A percentile compares a stretch with the other conserved stretches of the same genome.
These are phyloP conservation scores for Salvia hispanica DNA, from an alignment of 257 asterid genomes.

Conservation along the genomic window DNA sequence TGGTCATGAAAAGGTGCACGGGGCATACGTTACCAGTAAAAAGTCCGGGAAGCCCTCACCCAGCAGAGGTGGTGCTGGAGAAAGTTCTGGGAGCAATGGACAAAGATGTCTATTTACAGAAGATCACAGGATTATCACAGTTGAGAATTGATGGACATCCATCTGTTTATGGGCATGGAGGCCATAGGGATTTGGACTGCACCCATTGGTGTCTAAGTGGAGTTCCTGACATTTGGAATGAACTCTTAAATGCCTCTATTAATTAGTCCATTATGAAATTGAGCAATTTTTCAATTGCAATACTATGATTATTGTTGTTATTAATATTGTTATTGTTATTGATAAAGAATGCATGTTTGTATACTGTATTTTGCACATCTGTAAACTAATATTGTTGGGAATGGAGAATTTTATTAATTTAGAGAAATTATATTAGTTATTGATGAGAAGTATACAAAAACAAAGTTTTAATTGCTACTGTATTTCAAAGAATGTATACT, in stretches of 20 bases:
- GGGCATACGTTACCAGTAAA: constrained; percentile 34
- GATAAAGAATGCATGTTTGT: not conserved
- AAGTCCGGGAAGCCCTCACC: constrained; percentile 38
- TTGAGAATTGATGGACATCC: constrained; percentile 51
- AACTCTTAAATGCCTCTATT: constrained; percentile 29
- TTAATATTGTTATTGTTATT: not conserved
- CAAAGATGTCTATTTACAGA: constrained; percentile 37
- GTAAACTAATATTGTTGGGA: too few species aligned
- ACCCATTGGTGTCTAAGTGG: constrained; percentile 55
- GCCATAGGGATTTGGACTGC: constrained; percentile 37
- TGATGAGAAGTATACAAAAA: too few species aligned
- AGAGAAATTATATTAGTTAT: too few species aligned
- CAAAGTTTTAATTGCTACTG: too few species aligned
- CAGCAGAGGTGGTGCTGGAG: constrained; percentile 43
- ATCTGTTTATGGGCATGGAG: constrained; percentile 42
- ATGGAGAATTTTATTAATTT: too few species aligned
- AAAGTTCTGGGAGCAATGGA: constrained; percentile 33
- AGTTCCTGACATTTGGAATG: constrained; percentile 49
- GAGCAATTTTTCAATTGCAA: not conserved
- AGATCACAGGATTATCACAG: constrained; percentile 36
- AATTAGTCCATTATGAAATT: not conserved
- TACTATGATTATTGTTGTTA: not conserved
- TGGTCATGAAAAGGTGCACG: constrained; percentile 17
- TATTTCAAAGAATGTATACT: too few species aligned
- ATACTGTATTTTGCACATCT: not conserved